Evolutionary conservation across 2,329 filamentous ascomycete genomes (phyloP), one percentile per base, ranked within the genome.

Genomic region (Davidsoniella virescens): DNA sequence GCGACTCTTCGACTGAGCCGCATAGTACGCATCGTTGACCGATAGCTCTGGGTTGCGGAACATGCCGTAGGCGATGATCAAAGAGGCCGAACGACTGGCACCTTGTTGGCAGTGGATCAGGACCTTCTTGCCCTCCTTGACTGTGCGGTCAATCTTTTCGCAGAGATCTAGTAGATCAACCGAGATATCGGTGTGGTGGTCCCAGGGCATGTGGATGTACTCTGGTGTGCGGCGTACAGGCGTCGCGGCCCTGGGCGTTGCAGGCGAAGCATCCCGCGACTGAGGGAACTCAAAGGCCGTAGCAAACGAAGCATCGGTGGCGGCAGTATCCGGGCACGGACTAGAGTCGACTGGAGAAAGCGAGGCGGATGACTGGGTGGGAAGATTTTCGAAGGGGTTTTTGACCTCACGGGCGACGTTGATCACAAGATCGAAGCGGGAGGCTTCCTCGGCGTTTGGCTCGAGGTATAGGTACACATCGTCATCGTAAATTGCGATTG

Each of bases 181-280:
- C 1, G 84, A 78, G 56, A 93, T 90, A 53, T 92, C 83, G 0
- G 84, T 90, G 64, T 90, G 88, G 65, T 92, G 85, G 54, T 92
- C 85, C 85, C 85, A 92, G 1, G 78, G 82, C 58, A 92, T 81
- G 61, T 93, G 85, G 14, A 92, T 84, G 58, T 93, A 93, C 62
- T 93, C 85, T 1, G 85, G 85, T 4, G 44, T 47, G 3, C 44
- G 37, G 43, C 75, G 66, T 47, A 69, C 72, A 37, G 63, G 63
- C 2, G 62, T 57, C 42, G 66, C 61, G 10, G 75, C 71, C 60
- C 74, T 78, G 2, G 77, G 75, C 0, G 74, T 76, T 2, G 72
- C 74, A 8, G 73, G 71, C 0, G 70, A 71, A 38, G 65, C 63
- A 6, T 63, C 54, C 12, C n/a, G 26, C 4, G 44, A 23, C 36